Conservation (phyloP, 2,329 filamentous ascomycete genomes). For the Coniochaeta pulveracea region DNA sequence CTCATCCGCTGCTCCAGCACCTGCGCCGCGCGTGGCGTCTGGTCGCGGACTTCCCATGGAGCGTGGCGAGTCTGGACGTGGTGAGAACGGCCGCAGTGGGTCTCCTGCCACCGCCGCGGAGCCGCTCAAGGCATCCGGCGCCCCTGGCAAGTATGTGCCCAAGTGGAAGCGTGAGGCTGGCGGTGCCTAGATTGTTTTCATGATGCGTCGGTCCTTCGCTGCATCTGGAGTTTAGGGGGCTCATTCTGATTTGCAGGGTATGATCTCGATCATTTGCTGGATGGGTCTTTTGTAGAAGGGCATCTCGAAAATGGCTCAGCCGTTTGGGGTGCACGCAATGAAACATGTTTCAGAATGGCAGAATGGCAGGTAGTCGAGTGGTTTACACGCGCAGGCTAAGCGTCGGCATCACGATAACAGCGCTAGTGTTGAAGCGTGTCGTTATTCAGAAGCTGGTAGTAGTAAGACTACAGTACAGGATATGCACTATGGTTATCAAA, state of each 20-base stretch:
- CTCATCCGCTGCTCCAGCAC: slow-evolving; percentile 10
- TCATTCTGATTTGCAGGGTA: no score
- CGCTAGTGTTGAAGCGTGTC: no score
- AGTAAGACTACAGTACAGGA: no score
- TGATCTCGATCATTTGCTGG: slow-evolving; percentile 6
- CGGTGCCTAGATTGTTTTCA: slow-evolving; percentile 8
- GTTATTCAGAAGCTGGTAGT: no score
- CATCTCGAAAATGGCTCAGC: no score
- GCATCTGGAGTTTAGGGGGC: slow-evolving; percentile 6
- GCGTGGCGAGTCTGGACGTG: slow-evolving; percentile 29
- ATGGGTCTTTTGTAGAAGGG: slow-evolving; percentile 12
- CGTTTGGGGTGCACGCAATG: no score
- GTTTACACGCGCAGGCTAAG: no score
- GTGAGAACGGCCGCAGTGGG: slow-evolving; percentile 24
- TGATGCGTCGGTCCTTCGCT: slow-evolving; percentile 4
- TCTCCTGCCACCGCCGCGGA: slow-evolving; percentile 32
- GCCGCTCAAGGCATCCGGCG: slow-evolving; percentile 39
- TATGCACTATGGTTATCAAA: no score
- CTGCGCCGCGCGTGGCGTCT: slow-evolving; percentile 19
- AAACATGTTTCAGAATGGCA: no score
- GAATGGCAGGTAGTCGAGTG: no score
- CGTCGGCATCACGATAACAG: no score
- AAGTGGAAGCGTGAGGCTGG: slow-evolving; percentile 16
- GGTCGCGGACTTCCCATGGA: slow-evolving; percentile 29
- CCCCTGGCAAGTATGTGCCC: slow-evolving; percentile 49